phyloP scores from a whole-genome alignment of 2,329 filamentous ascomycete species.

The Zymoseptoria brevis region DNA sequence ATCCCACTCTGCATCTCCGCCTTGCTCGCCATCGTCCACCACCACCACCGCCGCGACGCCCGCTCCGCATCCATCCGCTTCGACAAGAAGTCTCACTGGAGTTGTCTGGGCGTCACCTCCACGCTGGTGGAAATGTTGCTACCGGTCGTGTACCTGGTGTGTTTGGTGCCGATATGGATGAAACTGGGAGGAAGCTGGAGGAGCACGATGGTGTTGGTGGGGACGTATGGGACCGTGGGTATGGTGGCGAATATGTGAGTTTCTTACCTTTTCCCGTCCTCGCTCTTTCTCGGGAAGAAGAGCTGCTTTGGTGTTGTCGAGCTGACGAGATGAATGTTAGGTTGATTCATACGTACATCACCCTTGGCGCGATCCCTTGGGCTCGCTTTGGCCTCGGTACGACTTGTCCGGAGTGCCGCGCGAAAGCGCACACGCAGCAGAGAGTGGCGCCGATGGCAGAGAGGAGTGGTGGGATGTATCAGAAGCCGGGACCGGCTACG shows the following conservation, averaged over 20 bases:
- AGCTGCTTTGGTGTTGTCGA: neutral
- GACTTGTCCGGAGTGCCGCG: slow-evolving; percentile 16
- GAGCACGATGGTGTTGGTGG: slow-evolving; percentile 6
- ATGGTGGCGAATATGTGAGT: slow-evolving; percentile 17
- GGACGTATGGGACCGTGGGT: slow-evolving; percentile 12
- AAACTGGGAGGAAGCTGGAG: neutral
- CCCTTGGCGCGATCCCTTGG: slow-evolving; percentile 7
- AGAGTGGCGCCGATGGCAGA: slow-evolving; percentile 1
- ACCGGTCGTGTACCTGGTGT: slow-evolving; percentile 6
- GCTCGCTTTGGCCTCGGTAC: neutral
- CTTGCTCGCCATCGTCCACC: slow-evolving; percentile 4
- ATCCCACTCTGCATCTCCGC: slow-evolving; percentile 16
- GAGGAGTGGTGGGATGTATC: slow-evolving; percentile 2
- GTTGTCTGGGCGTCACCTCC: neutral
- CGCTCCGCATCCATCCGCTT: neutral
- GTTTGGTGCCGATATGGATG: slow-evolving; percentile 13
- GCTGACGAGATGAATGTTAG: slow-evolving; percentile 2
- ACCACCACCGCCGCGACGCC: slow-evolving; percentile 1
- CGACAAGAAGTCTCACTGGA: neutral
- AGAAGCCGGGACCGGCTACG: neutral
- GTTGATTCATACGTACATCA: slow-evolving; percentile 14
- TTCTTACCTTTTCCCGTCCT: neutral
- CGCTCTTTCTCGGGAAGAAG: too few species aligned
- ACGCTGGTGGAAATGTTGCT: slow-evolving; percentile 9
- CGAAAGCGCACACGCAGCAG: neutral